phyloP scores from a whole-genome alignment of 2,329 filamentous ascomycete genomes.

The Fusarium annulatum region DNA sequence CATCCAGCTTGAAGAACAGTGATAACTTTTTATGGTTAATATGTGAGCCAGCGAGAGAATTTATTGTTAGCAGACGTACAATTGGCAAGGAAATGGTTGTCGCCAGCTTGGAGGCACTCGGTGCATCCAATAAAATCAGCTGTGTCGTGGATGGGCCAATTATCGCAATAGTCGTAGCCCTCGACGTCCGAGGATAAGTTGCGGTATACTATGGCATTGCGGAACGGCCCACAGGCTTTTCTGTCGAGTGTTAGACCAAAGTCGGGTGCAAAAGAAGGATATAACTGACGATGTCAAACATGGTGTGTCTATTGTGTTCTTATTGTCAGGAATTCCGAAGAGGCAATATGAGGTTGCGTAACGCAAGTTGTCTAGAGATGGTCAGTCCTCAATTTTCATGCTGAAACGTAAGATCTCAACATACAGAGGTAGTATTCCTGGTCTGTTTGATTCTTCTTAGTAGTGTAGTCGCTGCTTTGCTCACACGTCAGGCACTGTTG shows the following conservation, averaged over 20 bases:
- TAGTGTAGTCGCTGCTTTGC: conserved; percentile 60
- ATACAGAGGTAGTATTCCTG: conserved; percentile 66
- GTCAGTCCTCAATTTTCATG: neutral
- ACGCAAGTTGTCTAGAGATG: conserved; percentile 65
- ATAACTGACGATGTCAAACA: conserved; percentile 62
- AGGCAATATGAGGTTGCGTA: conserved; percentile 67
- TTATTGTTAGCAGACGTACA: conserved; percentile 51
- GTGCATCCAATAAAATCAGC: conserved; percentile 56
- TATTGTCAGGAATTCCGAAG: conserved; percentile 60
- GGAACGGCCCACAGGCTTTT: conserved; percentile 63
- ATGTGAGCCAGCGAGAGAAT: neutral
- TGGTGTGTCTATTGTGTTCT: conserved; percentile 57
- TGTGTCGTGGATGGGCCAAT: conserved; percentile 56
- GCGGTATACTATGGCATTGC: conserved; percentile 59
- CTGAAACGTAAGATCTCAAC: conserved; percentile 42
- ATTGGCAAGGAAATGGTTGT: conserved; percentile 61
- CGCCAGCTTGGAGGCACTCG: conserved; percentile 56
- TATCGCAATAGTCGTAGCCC: conserved; percentile 65
- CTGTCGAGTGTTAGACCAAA: conserved; percentile 48
- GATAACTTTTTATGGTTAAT: conserved; percentile 54
- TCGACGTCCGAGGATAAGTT: conserved; percentile 59
- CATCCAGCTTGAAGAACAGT: conserved; percentile 67
- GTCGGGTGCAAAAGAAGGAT: neutral
- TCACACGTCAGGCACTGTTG: conserved; percentile 65
- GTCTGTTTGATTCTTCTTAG: conserved; percentile 60